Base-by-base conservation (phyloP, 2,329 filamentous ascomycete species). In the Penicillium sp. region DNA sequence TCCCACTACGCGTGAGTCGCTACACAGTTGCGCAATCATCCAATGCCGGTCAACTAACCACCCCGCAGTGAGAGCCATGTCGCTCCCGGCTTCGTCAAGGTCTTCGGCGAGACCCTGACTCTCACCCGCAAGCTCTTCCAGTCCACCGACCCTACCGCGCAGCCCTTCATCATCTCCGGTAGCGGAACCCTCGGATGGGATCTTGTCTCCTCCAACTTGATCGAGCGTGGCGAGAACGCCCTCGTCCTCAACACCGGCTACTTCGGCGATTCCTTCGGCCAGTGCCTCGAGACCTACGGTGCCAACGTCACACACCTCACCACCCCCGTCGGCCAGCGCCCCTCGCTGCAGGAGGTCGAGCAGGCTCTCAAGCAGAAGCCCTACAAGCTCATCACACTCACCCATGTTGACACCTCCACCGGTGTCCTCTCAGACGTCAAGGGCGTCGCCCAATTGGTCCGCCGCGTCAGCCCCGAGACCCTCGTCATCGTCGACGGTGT, bases 111-210 rank as follows among this genome's bases (percentile, higher is more conserved):
- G 74, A 89, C 90, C 52, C 82, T 99, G 61, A 83, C 88, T 36
- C 87, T 93, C 81, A 84, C 96, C 54, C 90, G 94, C 74, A 89
- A 94, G 78, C 88, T 99, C 67, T 96, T 99, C 84, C 90, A 96
- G 78, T 93, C 90, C 65, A 88, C 87, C 68, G 84, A 92, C 69
- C 82, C 92, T 48, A 76, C 85, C 45, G 86, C 92, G 27, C 94
- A 99, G 75, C 92, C 94, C 39, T 95, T 97, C 71, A 84, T 97
- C 72, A 85, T 99, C 73, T 92, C 91, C 62, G 94, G 94, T 59
- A 97, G 92, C 49, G 94, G 94, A 54, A 99, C 94, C 18, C 82
- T 99, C 7, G 94, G 94, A 57, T 99, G 94, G 94, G 94, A 99
- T 72, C 79, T 97, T 55, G 92, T 97, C 43, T 88, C 92, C n/a